A percentile compares a stretch with the other conserved stretches of the same genome.
phyloP scores from a whole-genome alignment of 2,329 filamentous ascomycete species.

The Paecilomyces sp. region DNA sequence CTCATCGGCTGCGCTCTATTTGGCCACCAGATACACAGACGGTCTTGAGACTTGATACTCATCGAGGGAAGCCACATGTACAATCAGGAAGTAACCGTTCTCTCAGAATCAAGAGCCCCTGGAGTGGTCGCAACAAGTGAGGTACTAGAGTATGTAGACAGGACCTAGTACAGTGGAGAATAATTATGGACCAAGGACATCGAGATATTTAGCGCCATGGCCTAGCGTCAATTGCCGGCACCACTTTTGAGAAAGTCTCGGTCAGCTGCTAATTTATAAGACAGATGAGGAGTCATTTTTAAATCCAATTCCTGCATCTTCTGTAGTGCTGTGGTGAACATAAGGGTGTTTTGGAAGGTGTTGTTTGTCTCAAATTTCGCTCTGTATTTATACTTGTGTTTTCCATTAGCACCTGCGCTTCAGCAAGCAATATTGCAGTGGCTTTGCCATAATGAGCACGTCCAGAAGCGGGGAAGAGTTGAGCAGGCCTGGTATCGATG shows the following conservation, averaged over 20 bases:
- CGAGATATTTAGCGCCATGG: neutral
- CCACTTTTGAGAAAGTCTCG: neutral
- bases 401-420: neutral
- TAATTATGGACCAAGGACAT: neutral
- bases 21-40: neutral
- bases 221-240: neutral
- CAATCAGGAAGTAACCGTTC: neutral
- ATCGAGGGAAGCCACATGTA: neutral
- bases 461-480: neutral
- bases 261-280: neutral
- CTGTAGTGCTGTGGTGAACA: neutral
- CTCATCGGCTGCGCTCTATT: neutral
- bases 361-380: neutral
- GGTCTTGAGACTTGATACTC: neutral
- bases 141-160: neutral
- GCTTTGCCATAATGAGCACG: neutral
- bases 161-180: neutral
- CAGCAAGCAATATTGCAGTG: neutral
- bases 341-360: neutral
- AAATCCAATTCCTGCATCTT: neutral
- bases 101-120: neutral
- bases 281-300: neutral
- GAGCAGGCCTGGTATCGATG: constrained; percentile 3
- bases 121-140: neutral
- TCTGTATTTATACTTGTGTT: neutral